Conservation (phyloP, 768 basidiomycete genomes). For the Boletus rubescentipes region DNA sequence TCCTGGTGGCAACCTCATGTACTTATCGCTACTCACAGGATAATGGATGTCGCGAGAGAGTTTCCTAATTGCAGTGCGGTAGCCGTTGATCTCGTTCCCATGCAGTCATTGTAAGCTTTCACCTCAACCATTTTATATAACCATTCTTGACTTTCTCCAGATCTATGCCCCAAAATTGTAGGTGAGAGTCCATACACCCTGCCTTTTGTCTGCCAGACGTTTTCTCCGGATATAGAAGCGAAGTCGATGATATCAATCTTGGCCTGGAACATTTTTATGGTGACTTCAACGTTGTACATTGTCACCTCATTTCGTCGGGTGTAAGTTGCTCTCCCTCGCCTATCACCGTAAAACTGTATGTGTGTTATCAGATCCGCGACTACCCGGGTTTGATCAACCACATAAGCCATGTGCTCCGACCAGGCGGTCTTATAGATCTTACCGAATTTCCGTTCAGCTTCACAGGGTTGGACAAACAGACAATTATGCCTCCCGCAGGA, state of each 20-base stretch:
- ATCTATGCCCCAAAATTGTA: slow-evolving; percentile 67
- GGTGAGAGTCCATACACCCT: slow-evolving; percentile 39
- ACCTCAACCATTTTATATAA: slow-evolving; percentile 9
- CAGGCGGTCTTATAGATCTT: slow-evolving; percentile 65
- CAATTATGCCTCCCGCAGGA: slow-evolving; percentile 43
- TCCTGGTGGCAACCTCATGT: background rate
- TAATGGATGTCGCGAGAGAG: slow-evolving; percentile 69
- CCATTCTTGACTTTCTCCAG: slow-evolving; percentile 36
- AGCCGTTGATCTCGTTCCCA: slow-evolving; percentile 78
- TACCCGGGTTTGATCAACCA: slow-evolving; percentile 64
- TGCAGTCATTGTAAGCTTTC: slow-evolving; percentile 63
- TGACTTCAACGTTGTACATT: slow-evolving; percentile 74
- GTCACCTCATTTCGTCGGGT: slow-evolving; percentile 68
- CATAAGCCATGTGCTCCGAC: slow-evolving; percentile 63
- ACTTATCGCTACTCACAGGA: slow-evolving; percentile 47
- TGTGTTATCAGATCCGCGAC: slow-evolving; percentile 57
- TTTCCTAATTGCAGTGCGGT: slow-evolving; percentile 68
- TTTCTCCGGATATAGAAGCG: slow-evolving; percentile 50
- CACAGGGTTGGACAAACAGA: slow-evolving; percentile 52
- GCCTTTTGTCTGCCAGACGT: slow-evolving; percentile 4
- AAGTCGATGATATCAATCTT: slow-evolving; percentile 83
- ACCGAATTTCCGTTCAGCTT: slow-evolving; percentile 68
- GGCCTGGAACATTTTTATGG: slow-evolving; percentile 81
- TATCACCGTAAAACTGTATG: slow-evolving; percentile 15
- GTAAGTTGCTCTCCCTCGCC: slow-evolving; percentile 43